Percentiles rank a stretch among this genome's conserved stretches.
Conservation (phyloP, 306 rosid genomes). For the Hippophae rhamnoides region DNA sequence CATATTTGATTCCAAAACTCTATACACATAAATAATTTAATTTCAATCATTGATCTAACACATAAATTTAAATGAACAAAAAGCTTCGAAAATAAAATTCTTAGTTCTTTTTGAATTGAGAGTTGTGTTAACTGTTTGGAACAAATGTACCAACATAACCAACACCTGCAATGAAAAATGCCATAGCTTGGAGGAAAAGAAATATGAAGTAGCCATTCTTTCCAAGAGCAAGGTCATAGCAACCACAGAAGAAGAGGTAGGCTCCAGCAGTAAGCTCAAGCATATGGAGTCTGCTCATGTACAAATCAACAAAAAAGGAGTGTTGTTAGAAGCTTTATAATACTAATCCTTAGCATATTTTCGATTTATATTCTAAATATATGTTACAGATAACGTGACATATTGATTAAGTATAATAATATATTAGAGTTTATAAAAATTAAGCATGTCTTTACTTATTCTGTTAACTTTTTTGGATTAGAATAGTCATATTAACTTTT, state of each 20-base stretch:
- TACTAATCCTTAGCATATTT: background rate
- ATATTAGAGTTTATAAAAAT: too few relatives aligned
- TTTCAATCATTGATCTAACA: background rate
- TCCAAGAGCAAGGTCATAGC: conserved; percentile 66
- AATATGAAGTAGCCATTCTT: conserved; percentile 65
- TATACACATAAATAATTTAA: conserved; percentile 17
- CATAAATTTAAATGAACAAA: conserved; percentile 10
- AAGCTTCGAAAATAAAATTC: conserved; percentile 10
- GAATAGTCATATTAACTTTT: too few relatives aligned
- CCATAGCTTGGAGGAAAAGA: conserved; percentile 74
- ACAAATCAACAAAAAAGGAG: conserved; percentile 16
- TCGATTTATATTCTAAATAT: too few relatives aligned
- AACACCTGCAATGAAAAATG: conserved; percentile 79
- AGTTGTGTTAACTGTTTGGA: conserved; percentile 39
- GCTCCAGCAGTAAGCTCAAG: conserved; percentile 66
- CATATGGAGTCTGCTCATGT: conserved; percentile 50
- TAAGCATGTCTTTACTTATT: too few relatives aligned
- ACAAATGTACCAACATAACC: conserved; percentile 78
- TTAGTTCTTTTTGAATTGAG: conserved; percentile 1
- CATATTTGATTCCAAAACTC: conserved; percentile 8
- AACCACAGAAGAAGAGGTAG: conserved; percentile 72
- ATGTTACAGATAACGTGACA: too few relatives aligned
- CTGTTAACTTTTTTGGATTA: too few relatives aligned
- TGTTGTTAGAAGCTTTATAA: background rate
- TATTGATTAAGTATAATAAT: too few relatives aligned